phyloP scores from a whole-genome alignment of 176 grass and related monocot species.

The Neostapfia colusana region DNA sequence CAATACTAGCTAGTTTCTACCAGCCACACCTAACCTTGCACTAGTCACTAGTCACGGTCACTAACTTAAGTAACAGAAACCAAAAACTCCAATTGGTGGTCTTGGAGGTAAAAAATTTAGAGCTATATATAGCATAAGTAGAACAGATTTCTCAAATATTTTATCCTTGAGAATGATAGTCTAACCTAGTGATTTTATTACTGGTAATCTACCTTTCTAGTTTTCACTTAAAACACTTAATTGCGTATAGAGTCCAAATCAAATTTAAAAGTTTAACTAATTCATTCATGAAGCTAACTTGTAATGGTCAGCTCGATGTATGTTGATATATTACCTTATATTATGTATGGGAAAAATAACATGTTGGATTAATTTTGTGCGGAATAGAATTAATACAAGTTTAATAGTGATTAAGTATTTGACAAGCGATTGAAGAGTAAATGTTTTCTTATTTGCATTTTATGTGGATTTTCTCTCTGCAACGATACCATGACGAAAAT shows the following conservation, averaged over 20 bases:
- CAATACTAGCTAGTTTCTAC: no score
- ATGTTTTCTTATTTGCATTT: neutral
- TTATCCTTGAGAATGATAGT: neutral
- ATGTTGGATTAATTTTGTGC: neutral
- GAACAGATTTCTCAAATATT: neutral
- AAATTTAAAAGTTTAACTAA: neutral
- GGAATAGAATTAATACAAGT: neutral
- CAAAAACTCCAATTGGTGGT: no score
- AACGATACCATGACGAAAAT: conserved; percentile 1
- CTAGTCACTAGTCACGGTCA: no score
- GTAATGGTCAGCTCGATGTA: neutral
- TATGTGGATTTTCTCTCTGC: neutral
- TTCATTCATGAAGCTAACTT: neutral
- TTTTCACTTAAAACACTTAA: neutral
- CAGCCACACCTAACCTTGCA: no score
- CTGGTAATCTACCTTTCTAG: neutral
- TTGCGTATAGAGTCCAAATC: no score
- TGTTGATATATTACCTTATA: neutral
- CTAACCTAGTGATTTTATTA: neutral
- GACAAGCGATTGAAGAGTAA: neutral
- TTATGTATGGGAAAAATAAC: neutral
- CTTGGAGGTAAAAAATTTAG: neutral
- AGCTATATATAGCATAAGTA: neutral
- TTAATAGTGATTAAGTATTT: neutral
- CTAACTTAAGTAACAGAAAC: neutral